Evolutionary conservation across 345 rosid genomes (phyloP).

Genomic region (Orychophragmus violaceus): DNA sequence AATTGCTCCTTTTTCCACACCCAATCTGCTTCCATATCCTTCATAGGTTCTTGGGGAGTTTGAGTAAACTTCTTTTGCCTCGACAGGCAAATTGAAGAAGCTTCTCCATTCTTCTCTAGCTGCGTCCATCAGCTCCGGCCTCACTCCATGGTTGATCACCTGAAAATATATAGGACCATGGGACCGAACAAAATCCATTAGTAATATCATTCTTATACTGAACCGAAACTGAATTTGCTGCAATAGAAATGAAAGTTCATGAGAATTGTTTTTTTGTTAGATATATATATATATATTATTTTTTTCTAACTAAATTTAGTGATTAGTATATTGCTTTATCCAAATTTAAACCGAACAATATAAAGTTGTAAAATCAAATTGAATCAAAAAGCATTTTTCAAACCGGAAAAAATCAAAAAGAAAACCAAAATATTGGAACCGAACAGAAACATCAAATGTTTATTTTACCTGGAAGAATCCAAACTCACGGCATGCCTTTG

Average conservation of each 20-base stretch:
- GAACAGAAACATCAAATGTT: background rate
- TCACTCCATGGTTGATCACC: constrained; percentile 70
- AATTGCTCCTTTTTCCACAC: constrained; percentile 72
- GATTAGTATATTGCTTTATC: background rate
- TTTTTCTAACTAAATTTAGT: background rate
- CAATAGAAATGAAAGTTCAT: background rate
- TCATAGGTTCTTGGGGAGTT: constrained; percentile 78
- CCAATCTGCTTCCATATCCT: constrained; percentile 90
- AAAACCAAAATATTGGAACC: background rate
- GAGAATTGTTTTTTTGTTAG: background rate
- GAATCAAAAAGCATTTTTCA: background rate
- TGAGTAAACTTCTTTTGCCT: constrained; percentile 54
- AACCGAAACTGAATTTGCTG: background rate
- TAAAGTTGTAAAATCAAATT: background rate
- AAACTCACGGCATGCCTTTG: constrained; percentile 63
- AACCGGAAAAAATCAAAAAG: background rate
- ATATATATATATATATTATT: background rate
- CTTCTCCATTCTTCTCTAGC: constrained; percentile 54
- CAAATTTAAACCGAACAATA: background rate
- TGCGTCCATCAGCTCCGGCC: constrained; percentile 50
- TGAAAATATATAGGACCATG: constrained; percentile 2
- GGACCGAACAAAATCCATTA: background rate
- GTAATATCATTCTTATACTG: background rate
- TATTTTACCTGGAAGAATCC: constrained; percentile 69
- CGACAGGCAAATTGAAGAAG: constrained; percentile 67